A percentile compares a stretch with the other conserved stretches of the same genome.
Conservation (phyloP, 441 rosid genomes). For the Mallotus japonicus region DNA sequence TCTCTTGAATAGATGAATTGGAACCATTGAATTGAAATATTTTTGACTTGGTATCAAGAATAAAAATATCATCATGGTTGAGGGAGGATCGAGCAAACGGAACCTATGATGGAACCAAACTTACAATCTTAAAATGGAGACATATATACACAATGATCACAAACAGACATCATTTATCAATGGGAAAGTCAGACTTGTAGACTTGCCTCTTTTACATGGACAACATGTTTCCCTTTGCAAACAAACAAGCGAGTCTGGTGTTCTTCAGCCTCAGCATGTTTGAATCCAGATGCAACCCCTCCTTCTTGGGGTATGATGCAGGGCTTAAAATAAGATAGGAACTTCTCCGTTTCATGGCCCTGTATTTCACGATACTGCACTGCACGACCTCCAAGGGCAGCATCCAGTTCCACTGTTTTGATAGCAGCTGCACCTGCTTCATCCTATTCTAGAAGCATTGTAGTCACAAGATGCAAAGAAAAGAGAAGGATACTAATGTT, state of each 20-base stretch:
- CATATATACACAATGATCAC: constrained; percentile 5
- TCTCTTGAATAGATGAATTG: constrained; percentile 94
- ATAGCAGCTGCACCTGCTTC: constrained; percentile 92
- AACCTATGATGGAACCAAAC: constrained; percentile 51
- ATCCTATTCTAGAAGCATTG: constrained; percentile 51
- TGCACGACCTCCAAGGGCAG: constrained; percentile 97
- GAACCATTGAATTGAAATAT: constrained; percentile 79
- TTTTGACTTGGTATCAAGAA: constrained; percentile 44
- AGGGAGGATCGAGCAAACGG: constrained; percentile 91
- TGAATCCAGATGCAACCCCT: constrained; percentile 90
- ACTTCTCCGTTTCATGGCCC: constrained; percentile 95
- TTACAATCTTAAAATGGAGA: constrained; percentile 9
- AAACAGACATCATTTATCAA: constrained; percentile 15
- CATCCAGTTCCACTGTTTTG: constrained; percentile 91
- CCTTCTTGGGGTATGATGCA: constrained; percentile 97
- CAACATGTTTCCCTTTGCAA: constrained; percentile 93
- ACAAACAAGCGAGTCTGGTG: constrained; percentile 76
- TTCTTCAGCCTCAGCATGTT: constrained; percentile 74
- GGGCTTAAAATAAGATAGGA: constrained; percentile 93
- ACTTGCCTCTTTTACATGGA: constrained; percentile 94
- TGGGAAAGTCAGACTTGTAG: constrained; percentile 15
- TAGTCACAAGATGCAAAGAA: constrained; percentile 23
- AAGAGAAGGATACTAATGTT: not conserved
- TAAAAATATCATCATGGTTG: constrained; percentile 92
- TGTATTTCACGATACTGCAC: constrained; percentile 97